Percentiles rank a stretch among this genome's conserved stretches.
Conservation (phyloP, 2,329 filamentous ascomycete species). For the Ophiocordyceps camponoti-floridani region DNA sequence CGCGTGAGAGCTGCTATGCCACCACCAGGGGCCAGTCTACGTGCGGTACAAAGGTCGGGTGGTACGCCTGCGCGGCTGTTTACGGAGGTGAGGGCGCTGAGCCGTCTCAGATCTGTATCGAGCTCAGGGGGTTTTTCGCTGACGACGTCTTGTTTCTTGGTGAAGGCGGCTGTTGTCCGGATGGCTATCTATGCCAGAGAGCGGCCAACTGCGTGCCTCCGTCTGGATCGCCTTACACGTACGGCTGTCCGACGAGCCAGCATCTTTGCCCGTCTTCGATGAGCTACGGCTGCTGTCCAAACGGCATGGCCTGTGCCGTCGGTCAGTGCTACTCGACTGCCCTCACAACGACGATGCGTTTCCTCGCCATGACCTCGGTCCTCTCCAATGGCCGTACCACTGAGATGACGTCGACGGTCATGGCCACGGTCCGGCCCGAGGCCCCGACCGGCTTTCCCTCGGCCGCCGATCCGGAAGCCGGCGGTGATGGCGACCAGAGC, state of each 20-base stretch:
- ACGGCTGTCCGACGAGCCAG: slow-evolving; percentile 24
- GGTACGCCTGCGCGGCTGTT: slow-evolving; percentile 21
- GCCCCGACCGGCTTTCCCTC: slow-evolving; percentile 12
- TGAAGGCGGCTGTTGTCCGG: slow-evolving; percentile 25
- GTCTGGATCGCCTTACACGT: slow-evolving; percentile 19
- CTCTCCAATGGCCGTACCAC: slow-evolving; percentile 20
- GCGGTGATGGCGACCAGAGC: slow-evolving; percentile 8
- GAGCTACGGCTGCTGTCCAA: slow-evolving; percentile 34
- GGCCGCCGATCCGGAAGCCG: slow-evolving; percentile 6
- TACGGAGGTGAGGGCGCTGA: slow-evolving; percentile 12
- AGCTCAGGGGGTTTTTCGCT: too few species aligned
- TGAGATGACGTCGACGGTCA: slow-evolving; percentile 20
- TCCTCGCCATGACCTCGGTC: slow-evolving; percentile 22
- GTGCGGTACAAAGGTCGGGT: slow-evolving; percentile 17
- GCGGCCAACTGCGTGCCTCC: slow-evolving; percentile 23
- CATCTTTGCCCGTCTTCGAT: slow-evolving; percentile 30
- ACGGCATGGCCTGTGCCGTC: slow-evolving; percentile 28
- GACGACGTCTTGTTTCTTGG: too few species aligned
- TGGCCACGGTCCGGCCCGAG: slow-evolving; percentile 21
- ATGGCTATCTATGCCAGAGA: slow-evolving; percentile 23
- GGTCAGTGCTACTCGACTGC: slow-evolving; percentile 29
- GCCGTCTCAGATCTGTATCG: too few species aligned
- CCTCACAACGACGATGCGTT: slow-evolving; percentile 25
- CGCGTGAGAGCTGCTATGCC: slow-evolving; percentile 25
- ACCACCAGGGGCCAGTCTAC: slow-evolving; percentile 24